Conservation (phyloP, 2,329 filamentous ascomycete species). For the Claviceps quebecensis region DNA sequence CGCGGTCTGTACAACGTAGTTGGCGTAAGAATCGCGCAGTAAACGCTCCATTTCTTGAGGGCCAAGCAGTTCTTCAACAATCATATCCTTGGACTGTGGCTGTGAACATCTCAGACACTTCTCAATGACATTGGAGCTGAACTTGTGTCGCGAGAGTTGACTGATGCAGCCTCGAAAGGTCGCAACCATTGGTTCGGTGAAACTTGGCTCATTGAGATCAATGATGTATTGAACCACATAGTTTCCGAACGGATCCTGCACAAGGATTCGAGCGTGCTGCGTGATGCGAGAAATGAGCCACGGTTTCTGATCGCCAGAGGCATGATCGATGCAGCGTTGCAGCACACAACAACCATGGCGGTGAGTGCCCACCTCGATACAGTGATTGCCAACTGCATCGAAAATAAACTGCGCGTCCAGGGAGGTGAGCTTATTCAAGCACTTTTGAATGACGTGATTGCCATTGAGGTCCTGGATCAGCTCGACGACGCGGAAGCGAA, state of each 20-base stretch:
- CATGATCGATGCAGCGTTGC: slow-evolving; percentile 96
- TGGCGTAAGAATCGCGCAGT: slow-evolving; percentile 84
- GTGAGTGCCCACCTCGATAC: slow-evolving; percentile 85
- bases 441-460: slow-evolving; percentile 99
- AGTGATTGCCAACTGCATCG: slow-evolving; percentile 75
- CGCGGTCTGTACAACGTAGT: slow-evolving; percentile 96
- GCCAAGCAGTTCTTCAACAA: slow-evolving; percentile 69
- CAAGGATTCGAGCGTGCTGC: slow-evolving; percentile 69
- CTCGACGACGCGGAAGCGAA: slow-evolving; percentile 74
- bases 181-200: slow-evolving; percentile 77
- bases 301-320: slow-evolving; percentile 75
- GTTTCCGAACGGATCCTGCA: slow-evolving; percentile 96
- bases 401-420: slow-evolving; percentile 92
- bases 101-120: slow-evolving; percentile 83
- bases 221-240: slow-evolving; percentile 99
- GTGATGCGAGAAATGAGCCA: slow-evolving; percentile 82
- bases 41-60: slow-evolving; percentile 73
- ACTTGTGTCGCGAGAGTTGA: slow-evolving; percentile 82
- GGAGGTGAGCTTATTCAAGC: slow-evolving; percentile 80
- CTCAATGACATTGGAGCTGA: slow-evolving; percentile 98
- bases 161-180: slow-evolving; percentile 64
- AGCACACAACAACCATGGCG: slow-evolving; percentile 96
- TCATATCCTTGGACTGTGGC: slow-evolving; percentile 57
- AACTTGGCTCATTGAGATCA: slow-evolving; percentile 73
- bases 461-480: slow-evolving; percentile 96